Percentiles rank a stretch among this genome's conserved stretches.
These are phyloP conservation scores for Solanum chmielewskii DNA, from an alignment of 257 asterid species.

Conservation along the genomic window DNA sequence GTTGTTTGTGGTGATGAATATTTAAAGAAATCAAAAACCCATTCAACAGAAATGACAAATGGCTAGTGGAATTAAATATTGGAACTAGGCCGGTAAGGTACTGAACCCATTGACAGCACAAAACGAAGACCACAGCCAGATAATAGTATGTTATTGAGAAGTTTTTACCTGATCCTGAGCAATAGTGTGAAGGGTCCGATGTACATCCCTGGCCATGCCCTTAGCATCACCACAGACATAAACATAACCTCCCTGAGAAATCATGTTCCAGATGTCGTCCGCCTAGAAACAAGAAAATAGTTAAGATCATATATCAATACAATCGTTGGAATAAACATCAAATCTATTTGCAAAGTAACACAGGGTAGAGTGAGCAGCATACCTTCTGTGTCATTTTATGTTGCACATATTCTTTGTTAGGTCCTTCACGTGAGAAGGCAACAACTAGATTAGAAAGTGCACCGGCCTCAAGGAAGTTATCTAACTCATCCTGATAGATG, in stretches of 20 bases:
- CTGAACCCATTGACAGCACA: not conserved
- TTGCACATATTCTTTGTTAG: slow-evolving; percentile 85
- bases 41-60: not conserved
- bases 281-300: slow-evolving; percentile 31
- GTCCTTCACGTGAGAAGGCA: slow-evolving; percentile 93
- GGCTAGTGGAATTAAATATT: not conserved
- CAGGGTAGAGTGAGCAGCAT: not conserved
- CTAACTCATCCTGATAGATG: slow-evolving; percentile 77
- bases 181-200: slow-evolving; percentile 83
- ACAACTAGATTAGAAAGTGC: slow-evolving; percentile 82
- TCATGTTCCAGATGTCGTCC: slow-evolving; percentile 68
- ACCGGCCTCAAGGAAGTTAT: slow-evolving; percentile 52
- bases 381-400: slow-evolving; percentile 92
- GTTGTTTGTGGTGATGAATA: not conserved
- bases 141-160: not conserved
- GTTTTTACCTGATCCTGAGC: slow-evolving; percentile 75
- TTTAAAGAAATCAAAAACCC: not conserved
- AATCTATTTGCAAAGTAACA: not conserved
- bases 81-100: not conserved
- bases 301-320: not conserved
- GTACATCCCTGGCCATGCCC: slow-evolving; percentile 99
- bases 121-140: not conserved
- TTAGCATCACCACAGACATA: slow-evolving; percentile 98
- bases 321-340: not conserved
- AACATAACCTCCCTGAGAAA: slow-evolving; percentile 73